Percentiles rank a stretch among this genome's conserved stretches.
These are phyloP conservation scores for Calocybe gambosa DNA, from an alignment of 1,284 basidiomycete genomes.

Conservation along the genomic window DNA sequence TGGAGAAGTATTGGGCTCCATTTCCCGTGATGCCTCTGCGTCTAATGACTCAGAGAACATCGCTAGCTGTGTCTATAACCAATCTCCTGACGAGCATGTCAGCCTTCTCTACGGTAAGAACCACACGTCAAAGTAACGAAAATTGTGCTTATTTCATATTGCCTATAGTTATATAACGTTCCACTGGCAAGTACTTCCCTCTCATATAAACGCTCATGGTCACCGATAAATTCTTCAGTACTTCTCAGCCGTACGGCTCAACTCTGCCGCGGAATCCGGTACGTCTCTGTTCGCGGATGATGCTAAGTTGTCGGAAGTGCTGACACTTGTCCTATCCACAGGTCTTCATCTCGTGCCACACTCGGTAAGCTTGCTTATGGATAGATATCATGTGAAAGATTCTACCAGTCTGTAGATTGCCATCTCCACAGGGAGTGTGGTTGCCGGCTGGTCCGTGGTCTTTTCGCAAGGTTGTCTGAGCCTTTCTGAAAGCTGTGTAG, in stretches of 20 bases:
- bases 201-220: conserved; percentile 1
- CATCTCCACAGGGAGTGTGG: conserved; percentile 75
- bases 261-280: conserved; percentile 70
- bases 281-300: conserved; percentile 22
- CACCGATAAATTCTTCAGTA: conserved; percentile 37
- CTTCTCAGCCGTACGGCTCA: conserved; percentile 80
- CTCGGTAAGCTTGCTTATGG: conserved; percentile 49
- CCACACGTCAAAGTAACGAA: conserved; percentile 4
- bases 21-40: conserved; percentile 85
- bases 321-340: conserved; percentile 19
- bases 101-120: conserved; percentile 73
- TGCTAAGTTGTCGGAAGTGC: conserved; percentile 14
- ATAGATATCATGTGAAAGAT: conserved; percentile 11
- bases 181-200: conserved; percentile 51
- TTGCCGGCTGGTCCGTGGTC: conserved; percentile 69
- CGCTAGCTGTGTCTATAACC: conserved; percentile 71
- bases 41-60: conserved; percentile 69
- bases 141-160: conserved; percentile 4
- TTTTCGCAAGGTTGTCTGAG: neutral
- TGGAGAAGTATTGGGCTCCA: conserved; percentile 67
- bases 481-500: conserved; percentile 30
- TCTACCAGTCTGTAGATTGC: conserved; percentile 44
- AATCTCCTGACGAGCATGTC: conserved; percentile 75
- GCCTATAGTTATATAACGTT: conserved; percentile 71
- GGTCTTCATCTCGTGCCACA: conserved; percentile 83